phyloP scores from a whole-genome alignment of 2,329 filamentous ascomycete genomes.

The Apiospora hydei region DNA sequence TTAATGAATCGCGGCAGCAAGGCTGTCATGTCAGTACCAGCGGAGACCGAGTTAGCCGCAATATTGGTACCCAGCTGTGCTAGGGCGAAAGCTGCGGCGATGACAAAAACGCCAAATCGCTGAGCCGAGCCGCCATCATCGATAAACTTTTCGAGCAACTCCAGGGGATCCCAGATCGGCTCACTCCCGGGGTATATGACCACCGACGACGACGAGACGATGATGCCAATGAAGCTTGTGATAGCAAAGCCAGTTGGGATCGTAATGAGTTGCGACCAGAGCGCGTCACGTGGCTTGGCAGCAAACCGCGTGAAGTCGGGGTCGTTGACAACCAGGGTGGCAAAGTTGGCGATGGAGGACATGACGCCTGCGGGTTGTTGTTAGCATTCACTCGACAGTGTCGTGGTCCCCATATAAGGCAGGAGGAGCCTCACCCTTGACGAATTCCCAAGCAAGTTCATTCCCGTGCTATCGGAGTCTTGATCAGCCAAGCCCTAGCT shows the following conservation, averaged over 20 bases:
- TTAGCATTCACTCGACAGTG: not conserved
- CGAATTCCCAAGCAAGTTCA: conserved; percentile 79
- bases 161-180: conserved; percentile 77
- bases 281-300: conserved; percentile 73
- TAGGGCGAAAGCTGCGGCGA: conserved; percentile 73
- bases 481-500: not conserved
- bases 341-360: conserved; percentile 89
- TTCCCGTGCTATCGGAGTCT: conserved; percentile 60
- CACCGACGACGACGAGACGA: conserved; percentile 75
- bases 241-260: conserved; percentile 77
- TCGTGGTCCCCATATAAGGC: not conserved
- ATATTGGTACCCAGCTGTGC: conserved; percentile 89
- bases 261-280: conserved; percentile 81
- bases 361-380: conserved; percentile 65
- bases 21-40: conserved; percentile 83
- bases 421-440: conserved; percentile 59
- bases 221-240: conserved; percentile 85
- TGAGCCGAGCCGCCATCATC: conserved; percentile 72
- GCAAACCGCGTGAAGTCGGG: conserved; percentile 89
- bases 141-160: conserved; percentile 71
- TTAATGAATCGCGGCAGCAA: conserved; percentile 81
- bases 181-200: conserved; percentile 69
- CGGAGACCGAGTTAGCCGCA: conserved; percentile 84
- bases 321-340: conserved; percentile 82
- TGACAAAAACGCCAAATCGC: conserved; percentile 79